Base-by-base conservation (phyloP, 2,329 filamentous ascomycete species). In the Pyricularia grisea region DNA sequence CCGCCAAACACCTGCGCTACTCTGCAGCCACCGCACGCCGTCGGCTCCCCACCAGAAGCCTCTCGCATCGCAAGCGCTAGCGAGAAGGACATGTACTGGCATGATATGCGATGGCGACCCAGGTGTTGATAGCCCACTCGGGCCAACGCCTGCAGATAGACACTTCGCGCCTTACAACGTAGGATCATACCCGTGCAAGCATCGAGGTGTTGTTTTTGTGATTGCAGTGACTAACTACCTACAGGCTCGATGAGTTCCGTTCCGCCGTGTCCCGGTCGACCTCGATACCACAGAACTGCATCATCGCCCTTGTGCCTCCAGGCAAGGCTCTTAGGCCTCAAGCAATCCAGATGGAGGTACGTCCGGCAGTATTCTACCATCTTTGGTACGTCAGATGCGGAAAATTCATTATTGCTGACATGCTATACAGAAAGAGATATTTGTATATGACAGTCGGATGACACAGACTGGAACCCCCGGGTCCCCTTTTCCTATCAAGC, bases 41-140 rank as follows among this genome's bases (percentile, higher is more conserved):
- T 28, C 42, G 42, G 42, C 60, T 28, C 12, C 27, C 60, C 25
- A 30, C 27, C 60, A 28, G 60, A 30, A 28, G 11, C 25, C 25
- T 63, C 60, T 28, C 28, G 25, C 60, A 63, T 27, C 60, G 25
- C 60, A 28, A 63, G 60, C 60, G 60, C 60, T 63, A 63, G 60
- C 60, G 17, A 63, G 60, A 27, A 63, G 60, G 60, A 55, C 60
- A 68, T 68, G 67, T 61, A 33, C 60, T 31, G 71, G 65, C 76
- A 85, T 85, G 83, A 81, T 81, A 82, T 81, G 87, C 84, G 81
- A 97, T 97, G 93, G 91, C 92, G 83, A 88, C 94, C 79, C 89
- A 92, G 82, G 90, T 97, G 81, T 92, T 93, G 84, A 90, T 97
- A 78, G 93, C 93, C 85, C 94, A 97, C 82, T 93, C 92, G 80